Conservation (phyloP, 2,329 filamentous ascomycete species). For the Aureobasidium sp. region DNA sequence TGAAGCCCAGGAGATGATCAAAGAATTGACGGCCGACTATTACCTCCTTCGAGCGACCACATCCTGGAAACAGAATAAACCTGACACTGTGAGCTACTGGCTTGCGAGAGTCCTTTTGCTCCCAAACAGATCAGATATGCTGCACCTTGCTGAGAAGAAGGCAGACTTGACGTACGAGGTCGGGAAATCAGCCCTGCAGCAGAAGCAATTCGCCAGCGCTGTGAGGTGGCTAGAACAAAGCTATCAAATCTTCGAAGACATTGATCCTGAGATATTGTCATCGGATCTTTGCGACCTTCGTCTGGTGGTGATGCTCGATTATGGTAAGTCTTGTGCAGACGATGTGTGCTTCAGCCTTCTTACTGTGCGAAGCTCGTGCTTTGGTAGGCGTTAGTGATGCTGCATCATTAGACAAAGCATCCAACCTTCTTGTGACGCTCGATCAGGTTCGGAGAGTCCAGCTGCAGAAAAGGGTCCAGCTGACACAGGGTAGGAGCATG, state of each 20-base stretch:
- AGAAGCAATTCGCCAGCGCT: constrained; percentile 47
- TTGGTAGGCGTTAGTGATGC: constrained; percentile 30
- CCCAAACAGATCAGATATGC: constrained; percentile 34
- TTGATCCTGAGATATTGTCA: constrained; percentile 49
- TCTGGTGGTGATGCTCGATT: constrained; percentile 54
- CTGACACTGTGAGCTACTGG: constrained; percentile 72
- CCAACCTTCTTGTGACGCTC: constrained; percentile 23
- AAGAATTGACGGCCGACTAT: constrained; percentile 51
- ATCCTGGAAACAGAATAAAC: constrained; percentile 66
- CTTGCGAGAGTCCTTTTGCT: constrained; percentile 50
- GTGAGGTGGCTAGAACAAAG: constrained; percentile 67
- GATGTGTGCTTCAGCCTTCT: not conserved
- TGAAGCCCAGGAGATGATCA: constrained; percentile 21
- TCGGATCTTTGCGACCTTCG: constrained; percentile 55
- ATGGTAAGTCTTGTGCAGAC: constrained; percentile 23
- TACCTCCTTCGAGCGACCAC: constrained; percentile 56
- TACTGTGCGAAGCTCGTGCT: constrained; percentile 13
- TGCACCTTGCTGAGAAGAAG: constrained; percentile 48
- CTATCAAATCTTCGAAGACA: constrained; percentile 47
- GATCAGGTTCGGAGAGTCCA: not conserved
- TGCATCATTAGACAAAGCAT: constrained; percentile 44
- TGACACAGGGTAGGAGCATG: not conserved
- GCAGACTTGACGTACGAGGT: constrained; percentile 65
- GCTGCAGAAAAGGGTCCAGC: not conserved
- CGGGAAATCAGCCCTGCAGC: constrained; percentile 50